Conservation (phyloP, 805 yeast genomes). For the Yamadazyma insecticola region DNA sequence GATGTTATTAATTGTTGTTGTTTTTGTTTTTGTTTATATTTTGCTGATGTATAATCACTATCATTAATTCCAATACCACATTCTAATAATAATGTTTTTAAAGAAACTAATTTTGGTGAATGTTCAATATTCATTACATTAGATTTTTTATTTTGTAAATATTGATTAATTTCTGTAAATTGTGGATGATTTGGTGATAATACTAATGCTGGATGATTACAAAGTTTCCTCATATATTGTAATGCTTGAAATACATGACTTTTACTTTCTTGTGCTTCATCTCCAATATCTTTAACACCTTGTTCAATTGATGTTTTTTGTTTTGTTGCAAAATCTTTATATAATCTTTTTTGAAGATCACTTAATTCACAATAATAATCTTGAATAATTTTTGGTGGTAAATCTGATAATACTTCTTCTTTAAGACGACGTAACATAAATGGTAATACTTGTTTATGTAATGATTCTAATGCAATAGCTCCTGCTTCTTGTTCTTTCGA, state of each 20-base stretch:
- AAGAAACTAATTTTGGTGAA: constrained; percentile 85
- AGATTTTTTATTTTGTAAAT: constrained; percentile 54
- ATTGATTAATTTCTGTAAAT: constrained; percentile 58
- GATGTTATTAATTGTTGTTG: constrained; percentile 36
- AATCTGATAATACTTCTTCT: constrained; percentile 91
- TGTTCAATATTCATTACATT: constrained; percentile 69
- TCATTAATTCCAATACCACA: constrained; percentile 79
- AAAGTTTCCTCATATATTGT: constrained; percentile 93
- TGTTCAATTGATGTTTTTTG: constrained; percentile 70
- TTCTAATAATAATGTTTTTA: constrained; percentile 74
- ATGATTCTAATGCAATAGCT: constrained; percentile 89
- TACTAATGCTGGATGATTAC: constrained; percentile 95
- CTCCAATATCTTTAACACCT: constrained; percentile 44
- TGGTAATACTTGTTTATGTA: constrained; percentile 95
- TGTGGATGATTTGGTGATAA: constrained; percentile 81
- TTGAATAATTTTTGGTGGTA: constrained; percentile 97
- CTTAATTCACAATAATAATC: constrained; percentile 96
- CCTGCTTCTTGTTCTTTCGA: constrained; percentile 97
- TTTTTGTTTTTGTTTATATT: constrained; percentile 30
- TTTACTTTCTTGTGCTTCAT: constrained; percentile 45
- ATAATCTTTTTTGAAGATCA: constrained; percentile 81
- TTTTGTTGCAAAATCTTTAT: constrained; percentile 82
- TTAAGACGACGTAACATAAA: constrained; percentile 93
- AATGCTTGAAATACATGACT: constrained; percentile 96
- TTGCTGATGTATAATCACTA: constrained; percentile 24